These are phyloP conservation scores for Tetraselmis chui DNA, from an alignment of 139 green algal genomes.

Conservation along the genomic window DNA sequence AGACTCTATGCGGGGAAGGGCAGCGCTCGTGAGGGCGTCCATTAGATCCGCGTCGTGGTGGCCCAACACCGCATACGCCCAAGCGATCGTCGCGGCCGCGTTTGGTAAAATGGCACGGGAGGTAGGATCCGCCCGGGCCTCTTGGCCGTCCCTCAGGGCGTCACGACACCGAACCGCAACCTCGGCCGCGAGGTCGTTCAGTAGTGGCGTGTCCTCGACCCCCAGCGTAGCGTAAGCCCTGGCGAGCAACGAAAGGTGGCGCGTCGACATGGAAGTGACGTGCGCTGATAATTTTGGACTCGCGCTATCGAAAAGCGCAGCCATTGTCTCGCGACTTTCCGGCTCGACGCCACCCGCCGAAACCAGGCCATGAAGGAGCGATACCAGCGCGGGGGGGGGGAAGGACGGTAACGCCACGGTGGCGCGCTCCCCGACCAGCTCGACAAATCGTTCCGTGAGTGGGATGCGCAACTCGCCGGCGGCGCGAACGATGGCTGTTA, in stretches of 20 bases:
- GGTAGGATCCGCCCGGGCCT: too few species aligned
- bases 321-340: not conserved
- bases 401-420: not conserved
- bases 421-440: not conserved
- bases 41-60: not conserved
- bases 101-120: too few species aligned
- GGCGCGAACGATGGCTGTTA: not conserved
- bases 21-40: not conserved
- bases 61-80: not conserved
- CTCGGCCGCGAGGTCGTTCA: not conserved
- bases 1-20: not conserved
- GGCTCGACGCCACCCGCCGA: too few species aligned
- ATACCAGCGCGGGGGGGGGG: not conserved
- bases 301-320: not conserved
- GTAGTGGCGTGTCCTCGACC: not conserved
- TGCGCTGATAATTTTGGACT: not conserved
- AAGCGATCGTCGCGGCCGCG: not conserved
- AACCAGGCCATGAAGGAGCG: not conserved
- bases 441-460: not conserved
- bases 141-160: not conserved
- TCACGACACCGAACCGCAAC: not conserved
- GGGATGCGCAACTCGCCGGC: not conserved
- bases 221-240: not conserved
- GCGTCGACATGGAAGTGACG: not conserved
- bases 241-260: not conserved